These are phyloP conservation scores for Porogramme epimiltina DNA, from an alignment of 1,284 basidiomycete genomes.

Conservation along the genomic window DNA sequence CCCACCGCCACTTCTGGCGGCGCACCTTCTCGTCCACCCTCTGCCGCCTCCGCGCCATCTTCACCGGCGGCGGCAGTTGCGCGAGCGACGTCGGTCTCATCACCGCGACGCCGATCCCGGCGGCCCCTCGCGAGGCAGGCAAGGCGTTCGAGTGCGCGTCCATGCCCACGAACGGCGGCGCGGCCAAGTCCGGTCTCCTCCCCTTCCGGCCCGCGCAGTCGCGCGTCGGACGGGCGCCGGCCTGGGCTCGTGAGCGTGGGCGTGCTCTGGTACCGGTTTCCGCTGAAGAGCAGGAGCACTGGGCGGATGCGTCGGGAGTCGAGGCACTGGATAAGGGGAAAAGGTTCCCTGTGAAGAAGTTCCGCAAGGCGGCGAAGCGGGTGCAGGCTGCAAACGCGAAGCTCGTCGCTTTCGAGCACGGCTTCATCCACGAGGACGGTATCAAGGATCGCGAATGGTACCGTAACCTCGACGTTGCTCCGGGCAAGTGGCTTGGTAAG, in stretches of 20 bases:
- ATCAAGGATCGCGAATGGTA: slow-evolving; percentile 86
- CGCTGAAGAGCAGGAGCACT: no score
- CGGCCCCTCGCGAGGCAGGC: slow-evolving; percentile 3
- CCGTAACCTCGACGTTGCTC: slow-evolving; percentile 83
- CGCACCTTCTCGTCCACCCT: slow-evolving; percentile 23
- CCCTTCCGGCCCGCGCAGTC: slow-evolving; percentile 15
- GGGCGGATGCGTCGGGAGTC: not conserved
- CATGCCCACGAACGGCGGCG: slow-evolving; percentile 5
- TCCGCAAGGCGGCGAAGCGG: slow-evolving; percentile 63
- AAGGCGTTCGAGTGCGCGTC: slow-evolving; percentile 20
- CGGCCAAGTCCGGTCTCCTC: slow-evolving; percentile 11
- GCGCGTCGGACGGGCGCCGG: slow-evolving; percentile 26
- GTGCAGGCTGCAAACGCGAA: slow-evolving; percentile 73
- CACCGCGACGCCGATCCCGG: not conserved
- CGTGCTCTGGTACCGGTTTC: no score
- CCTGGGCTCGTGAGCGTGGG: slow-evolving; percentile 13
- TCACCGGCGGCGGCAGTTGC: slow-evolving; percentile 12
- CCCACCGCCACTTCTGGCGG: slow-evolving; percentile 24
- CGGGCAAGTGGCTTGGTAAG: slow-evolving; percentile 88
- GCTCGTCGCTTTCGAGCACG: slow-evolving; percentile 76
- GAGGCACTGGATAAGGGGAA: not conserved
- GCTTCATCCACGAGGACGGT: slow-evolving; percentile 82
- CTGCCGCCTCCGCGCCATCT: slow-evolving; percentile 28
- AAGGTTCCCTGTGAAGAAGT: slow-evolving; percentile 16
- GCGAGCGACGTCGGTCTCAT: no score